Evolutionary conservation across 1,284 basidiomycete species (phyloP).

Genomic region (Naganishia sp.): DNA sequence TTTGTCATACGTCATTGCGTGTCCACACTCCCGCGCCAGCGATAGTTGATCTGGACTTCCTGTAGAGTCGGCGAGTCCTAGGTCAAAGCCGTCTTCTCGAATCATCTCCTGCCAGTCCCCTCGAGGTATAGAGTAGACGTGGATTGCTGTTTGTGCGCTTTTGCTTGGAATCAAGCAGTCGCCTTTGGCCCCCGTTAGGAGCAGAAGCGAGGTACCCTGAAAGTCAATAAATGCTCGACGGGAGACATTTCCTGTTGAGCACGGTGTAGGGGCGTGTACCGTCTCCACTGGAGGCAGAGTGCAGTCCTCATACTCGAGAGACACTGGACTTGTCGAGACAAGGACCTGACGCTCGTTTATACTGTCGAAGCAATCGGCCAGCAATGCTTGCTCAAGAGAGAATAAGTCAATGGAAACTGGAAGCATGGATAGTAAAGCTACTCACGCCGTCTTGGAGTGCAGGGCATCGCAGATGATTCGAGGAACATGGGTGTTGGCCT

Average conservation of each 20-base stretch:
- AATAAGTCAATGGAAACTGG: neutral
- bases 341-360: conserved; percentile 2
- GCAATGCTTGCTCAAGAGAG: neutral
- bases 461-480: too few species aligned
- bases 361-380: conserved; percentile 4
- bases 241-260: neutral
- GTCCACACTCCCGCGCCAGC: neutral
- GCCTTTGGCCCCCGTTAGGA: neutral
- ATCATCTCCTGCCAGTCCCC: conserved; percentile 16
- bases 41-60: neutral
- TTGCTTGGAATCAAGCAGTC: conserved; percentile 8
- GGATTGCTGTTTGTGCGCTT: conserved; percentile 1
- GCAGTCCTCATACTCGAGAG: too few species aligned
- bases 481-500: too few species aligned
- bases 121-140: conserved; percentile 7
- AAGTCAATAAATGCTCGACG: neutral
- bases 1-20: conserved; percentile 14
- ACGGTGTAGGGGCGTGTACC: neutral
- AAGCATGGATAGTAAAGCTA: neutral
- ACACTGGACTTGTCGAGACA: neutral
- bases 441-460: too few species aligned
- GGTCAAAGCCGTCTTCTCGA: neutral
- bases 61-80: neutral
- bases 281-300: neutral
- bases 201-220: conserved; percentile 10